These are phyloP conservation scores for Auricularia cornea DNA, from an alignment of 768 basidiomycete species.

Conservation along the genomic window DNA sequence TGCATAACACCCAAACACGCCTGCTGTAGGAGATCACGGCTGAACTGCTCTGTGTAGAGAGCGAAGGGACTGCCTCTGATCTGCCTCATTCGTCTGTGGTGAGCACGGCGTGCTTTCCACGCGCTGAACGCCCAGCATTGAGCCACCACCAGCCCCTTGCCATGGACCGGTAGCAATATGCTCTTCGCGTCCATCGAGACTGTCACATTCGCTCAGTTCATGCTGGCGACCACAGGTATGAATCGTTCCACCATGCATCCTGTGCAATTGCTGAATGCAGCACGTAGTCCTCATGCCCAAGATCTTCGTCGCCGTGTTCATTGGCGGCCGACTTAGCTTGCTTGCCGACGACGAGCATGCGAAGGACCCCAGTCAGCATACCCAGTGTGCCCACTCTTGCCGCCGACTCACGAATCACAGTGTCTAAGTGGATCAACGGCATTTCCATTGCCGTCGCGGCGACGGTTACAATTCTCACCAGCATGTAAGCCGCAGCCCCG, in stretches of 20 bases:
- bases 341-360: slow-evolving; percentile 69
- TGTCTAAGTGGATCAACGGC: slow-evolving; percentile 57
- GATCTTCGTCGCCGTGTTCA: slow-evolving; percentile 62
- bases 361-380: slow-evolving; percentile 63
- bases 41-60: slow-evolving; percentile 30
- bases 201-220: slow-evolving; percentile 68
- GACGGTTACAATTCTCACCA: slow-evolving; percentile 46
- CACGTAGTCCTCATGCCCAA: slow-evolving; percentile 53
- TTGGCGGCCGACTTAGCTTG: slow-evolving; percentile 65
- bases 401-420: slow-evolving; percentile 24
- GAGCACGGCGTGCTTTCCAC: neutral
- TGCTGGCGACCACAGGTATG: slow-evolving; percentile 48
- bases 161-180: slow-evolving; percentile 1
- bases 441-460: slow-evolving; percentile 53
- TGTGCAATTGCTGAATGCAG: neutral
- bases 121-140: neutral
- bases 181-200: slow-evolving; percentile 52
- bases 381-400: neutral
- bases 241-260: neutral
- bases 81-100: slow-evolving; percentile 46
- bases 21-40: neutral
- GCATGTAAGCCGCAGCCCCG: slow-evolving; percentile 46
- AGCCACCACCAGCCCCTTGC: neutral
- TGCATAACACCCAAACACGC: neutral
- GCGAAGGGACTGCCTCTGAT: slow-evolving; percentile 76